Evolutionary conservation across 768 basidiomycete species (phyloP).

Genomic region (Calocera viscosa): DNA sequence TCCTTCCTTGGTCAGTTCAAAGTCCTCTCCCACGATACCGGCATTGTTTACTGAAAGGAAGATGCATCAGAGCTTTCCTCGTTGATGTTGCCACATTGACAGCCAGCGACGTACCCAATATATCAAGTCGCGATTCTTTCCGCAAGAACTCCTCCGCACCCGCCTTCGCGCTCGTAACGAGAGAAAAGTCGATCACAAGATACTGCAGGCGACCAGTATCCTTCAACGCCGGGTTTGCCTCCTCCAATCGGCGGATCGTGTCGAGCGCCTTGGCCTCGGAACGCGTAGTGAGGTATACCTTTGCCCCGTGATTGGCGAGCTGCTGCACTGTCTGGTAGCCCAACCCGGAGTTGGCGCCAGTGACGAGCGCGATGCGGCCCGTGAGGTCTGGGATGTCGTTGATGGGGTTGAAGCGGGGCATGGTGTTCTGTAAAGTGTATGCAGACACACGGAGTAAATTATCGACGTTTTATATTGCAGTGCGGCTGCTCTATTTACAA

Average conservation of each 20-base stretch:
- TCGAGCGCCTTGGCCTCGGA: neutral
- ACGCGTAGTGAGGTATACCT: slow-evolving; percentile 18
- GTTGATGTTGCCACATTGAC: neutral
- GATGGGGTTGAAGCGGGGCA: slow-evolving; percentile 26
- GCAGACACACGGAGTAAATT: neutral
- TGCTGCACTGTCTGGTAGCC: slow-evolving; percentile 42
- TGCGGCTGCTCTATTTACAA: neutral
- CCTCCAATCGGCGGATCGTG: neutral
- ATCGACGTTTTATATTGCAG: neutral
- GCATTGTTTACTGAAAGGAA: neutral
- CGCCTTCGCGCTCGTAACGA: neutral
- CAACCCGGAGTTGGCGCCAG: slow-evolving; percentile 42
- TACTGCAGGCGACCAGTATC: neutral
- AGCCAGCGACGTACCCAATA: slow-evolving; percentile 4
- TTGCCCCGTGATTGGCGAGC: slow-evolving; percentile 43
- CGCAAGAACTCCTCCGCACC: neutral
- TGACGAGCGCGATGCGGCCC: slow-evolving; percentile 44
- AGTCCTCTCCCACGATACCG: neutral
- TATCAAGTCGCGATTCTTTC: neutral
- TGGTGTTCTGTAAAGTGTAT: neutral
- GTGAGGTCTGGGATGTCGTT: slow-evolving; percentile 35
- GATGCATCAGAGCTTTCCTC: neutral
- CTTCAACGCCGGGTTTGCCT: neutral
- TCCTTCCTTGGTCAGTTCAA: slow-evolving; percentile 5
- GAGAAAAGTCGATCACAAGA: neutral